Base-by-base conservation (phyloP, 2,329 filamentous ascomycete species). In the Pyricularia pennisetigena region DNA sequence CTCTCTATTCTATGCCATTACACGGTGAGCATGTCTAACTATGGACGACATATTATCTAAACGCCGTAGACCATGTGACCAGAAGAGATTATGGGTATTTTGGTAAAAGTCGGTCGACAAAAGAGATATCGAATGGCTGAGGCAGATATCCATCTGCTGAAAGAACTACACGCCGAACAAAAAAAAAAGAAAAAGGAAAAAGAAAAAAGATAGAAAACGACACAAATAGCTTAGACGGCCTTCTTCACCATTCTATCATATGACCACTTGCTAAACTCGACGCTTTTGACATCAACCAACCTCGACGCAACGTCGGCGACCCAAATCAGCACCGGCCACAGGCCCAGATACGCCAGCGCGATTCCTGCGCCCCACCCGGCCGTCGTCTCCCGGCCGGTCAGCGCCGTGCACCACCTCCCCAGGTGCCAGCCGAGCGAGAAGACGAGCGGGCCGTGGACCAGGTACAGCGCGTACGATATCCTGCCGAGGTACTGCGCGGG, bases 381-480 rank as follows among this genome's bases (percentile, higher is more conserved):
- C 20, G 70, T 63, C 8, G 79, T 80, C 67, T 85, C 81, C 4
- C 76, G 76, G 6, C 84, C 85, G 0, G 81, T 85, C 54, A 83
- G 59, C 14, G 75, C 73, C 2, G 63, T 66, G 23, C 65, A 61
- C 24, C 64, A 35, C 23, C 61, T 29, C 57, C 59, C 67, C 66
- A 69, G 29, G 67, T 65, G 67, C 75, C 82, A 86, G 12, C 85
- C 85, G 23, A 83, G 72, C 2, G 81, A 81, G 71, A 86, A 84
- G 73, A 84, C 80, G 2, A 83, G 80, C 3, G 84, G 83, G 0
- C 85, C 85, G 73, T 89, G 86, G 78, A 88, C 83, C 16, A 89
- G 80, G 74, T 89, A 89, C 29, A 89, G 74, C 66, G 85, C 82
- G 73, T 86, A 89, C 67, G 84, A 87, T 71, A 88, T 83, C 73